A percentile compares a stretch with the other conserved stretches of the same genome.
These are phyloP conservation scores for Tuber magnatum DNA, from an alignment of 495 filamentous ascomycete genomes.

Conservation along the genomic window DNA sequence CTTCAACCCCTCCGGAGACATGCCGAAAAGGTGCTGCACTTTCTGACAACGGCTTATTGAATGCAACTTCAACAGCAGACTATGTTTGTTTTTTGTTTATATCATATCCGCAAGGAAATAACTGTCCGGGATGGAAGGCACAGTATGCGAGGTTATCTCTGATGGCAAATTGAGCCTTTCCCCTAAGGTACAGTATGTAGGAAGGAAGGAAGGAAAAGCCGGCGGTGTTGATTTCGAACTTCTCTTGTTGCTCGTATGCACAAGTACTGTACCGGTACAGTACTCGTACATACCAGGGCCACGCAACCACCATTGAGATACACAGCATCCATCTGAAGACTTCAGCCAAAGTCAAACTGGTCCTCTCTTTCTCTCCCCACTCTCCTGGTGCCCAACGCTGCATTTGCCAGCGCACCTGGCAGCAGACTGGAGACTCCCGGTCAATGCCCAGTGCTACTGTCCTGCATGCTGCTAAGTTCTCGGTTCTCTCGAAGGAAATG, in stretches of 20 bases:
- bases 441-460: neutral
- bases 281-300: neutral
- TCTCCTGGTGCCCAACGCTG: conserved; percentile 3
- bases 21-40: neutral
- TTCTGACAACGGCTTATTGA: neutral
- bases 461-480: neutral
- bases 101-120: neutral
- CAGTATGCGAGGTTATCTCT: conserved; percentile 3
- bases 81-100: neutral
- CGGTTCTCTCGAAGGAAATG: conserved; percentile 12
- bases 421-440: conserved; percentile 21
- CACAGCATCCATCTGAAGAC: conserved; percentile 29
- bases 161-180: neutral
- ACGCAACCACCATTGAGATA: neutral
- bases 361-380: neutral
- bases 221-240: neutral
- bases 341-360: conserved; percentile 25
- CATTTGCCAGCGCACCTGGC: conserved; percentile 31
- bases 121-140: neutral
- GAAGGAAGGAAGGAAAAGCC: neutral
- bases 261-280: neutral
- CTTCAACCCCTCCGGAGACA: neutral
- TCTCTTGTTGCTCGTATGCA: neutral
- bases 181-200: neutral
- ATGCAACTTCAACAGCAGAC: neutral